Evolutionary conservation across 768 basidiomycete species (phyloP), one percentile per base, ranked within the genome.

Genomic region (Lentinula edodes): DNA sequence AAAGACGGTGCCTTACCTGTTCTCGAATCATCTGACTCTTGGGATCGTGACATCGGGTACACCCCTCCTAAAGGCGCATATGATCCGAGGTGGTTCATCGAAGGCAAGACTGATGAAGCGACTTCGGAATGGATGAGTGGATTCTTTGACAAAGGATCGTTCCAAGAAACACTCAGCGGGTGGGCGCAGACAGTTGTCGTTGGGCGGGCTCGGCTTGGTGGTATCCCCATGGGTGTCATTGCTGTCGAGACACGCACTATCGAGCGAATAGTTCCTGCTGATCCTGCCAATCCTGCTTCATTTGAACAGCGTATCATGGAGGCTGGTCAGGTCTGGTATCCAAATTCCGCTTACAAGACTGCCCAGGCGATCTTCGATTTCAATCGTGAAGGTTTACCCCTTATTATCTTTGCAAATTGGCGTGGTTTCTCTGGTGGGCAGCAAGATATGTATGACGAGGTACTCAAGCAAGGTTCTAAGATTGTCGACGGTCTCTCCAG

Each of bases 251-350:
- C 97, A 13, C 90, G 97, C 51, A 97, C 93, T 8, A 91, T 98
- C 65, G 97, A 99, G 75, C 91, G 95, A 35, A 81, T 98, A 52
- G 91, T 98, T 42, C 95, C 97, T 36, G 97, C 97, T 46, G 97
- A 99, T 68, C 97, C 97, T 12, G 97, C 97, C 58, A 99, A 98
- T 74, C 90, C 96, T 3, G 82, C 90, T 13, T 98, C 96, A 6
- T 93, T 95, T 73, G 97, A 99, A 73, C 95, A 95, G 70, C 89
- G 89, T 67, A 94, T 98, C 74, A 96, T 98, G 89, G 95, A 98
- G 72, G 97, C 97, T n/a, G 97, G 97, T 66, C 94, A 96, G 75
- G 97, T 98, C 28, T 99, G 97, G 97, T 98, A 98, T 73, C 97
- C 97, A 39, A 98, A 99, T 75, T 96, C 94, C 5, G 95, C 97